Percentiles rank a stretch among this genome's conserved stretches.
phyloP scores from a whole-genome alignment of 2,329 filamentous ascomycete genomes.

The Huntiella abstrusa region DNA sequence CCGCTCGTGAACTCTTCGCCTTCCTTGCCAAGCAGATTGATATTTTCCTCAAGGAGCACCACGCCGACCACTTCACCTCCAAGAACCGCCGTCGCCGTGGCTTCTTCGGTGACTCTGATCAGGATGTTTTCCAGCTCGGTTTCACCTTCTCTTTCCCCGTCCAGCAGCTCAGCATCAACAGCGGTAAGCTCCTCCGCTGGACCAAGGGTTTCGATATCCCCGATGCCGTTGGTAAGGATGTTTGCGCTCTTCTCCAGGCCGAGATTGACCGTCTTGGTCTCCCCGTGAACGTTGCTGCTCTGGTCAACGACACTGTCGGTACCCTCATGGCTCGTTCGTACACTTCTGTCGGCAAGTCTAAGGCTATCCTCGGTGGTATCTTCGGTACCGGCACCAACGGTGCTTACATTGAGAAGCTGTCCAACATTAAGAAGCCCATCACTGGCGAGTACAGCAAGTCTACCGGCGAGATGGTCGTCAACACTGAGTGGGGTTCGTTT shows the following conservation, averaged over 20 bases:
- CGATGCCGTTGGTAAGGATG: constrained; percentile 87
- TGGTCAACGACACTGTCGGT: constrained; percentile 95
- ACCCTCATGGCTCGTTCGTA: constrained; percentile 97
- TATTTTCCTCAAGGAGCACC: constrained; percentile 67
- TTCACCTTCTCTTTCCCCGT: constrained; percentile 99
- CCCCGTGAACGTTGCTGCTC: constrained; percentile 81
- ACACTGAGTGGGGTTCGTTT: constrained; percentile 96
- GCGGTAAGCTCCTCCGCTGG: constrained; percentile 85
- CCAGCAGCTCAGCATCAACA: constrained; percentile 85
- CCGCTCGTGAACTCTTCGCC: constrained; percentile 67
- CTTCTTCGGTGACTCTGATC: constrained; percentile 36
- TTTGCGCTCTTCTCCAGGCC: constrained; percentile 71
- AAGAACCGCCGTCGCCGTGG: constrained; percentile 35
- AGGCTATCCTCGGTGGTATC: constrained; percentile 82
- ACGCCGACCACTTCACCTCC: constrained; percentile 56
- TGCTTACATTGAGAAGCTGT: constrained; percentile 84
- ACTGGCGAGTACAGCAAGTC: constrained; percentile 53
- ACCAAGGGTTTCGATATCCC: constrained; percentile 96
- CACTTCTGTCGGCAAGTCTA: constrained; percentile 70
- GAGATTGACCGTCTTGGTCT: constrained; percentile 77
- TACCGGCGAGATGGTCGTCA: constrained; percentile 91
- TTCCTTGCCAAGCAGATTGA: constrained; percentile 92
- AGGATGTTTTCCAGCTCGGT: constrained; percentile 72
- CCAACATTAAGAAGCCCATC: constrained; percentile 63
- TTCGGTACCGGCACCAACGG: constrained; percentile 97